Evolutionary conservation across 441 rosid species (phyloP), one percentile per base, ranked within the genome.

Genomic region (Pelargonium fulgidum): DNA sequence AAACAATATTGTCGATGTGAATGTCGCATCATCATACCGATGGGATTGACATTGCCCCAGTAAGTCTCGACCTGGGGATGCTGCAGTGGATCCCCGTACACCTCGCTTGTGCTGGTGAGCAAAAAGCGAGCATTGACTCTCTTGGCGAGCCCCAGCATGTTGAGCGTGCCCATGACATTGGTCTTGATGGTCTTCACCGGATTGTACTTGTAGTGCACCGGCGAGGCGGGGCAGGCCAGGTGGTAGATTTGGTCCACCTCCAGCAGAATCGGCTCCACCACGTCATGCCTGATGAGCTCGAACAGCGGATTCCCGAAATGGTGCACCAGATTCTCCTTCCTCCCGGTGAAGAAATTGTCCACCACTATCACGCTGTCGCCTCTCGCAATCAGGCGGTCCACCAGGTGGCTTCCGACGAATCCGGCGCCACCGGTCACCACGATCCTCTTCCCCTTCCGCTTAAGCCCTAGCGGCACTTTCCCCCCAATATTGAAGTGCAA

Each of bases 21-120:
- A 14, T 22, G 20, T 56, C 36, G 11, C 33, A 6, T 33, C 16
- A 26, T 77, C 85, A 17, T 80, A 91, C 99, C 97, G 8, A 91
- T 93, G 13, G 99, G 99, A 71, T 94, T 94, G 52, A 92, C 99
- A 85, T 92, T 94, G 52, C 99, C 99, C 99, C 99, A 94, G 47
- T 92, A 94, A 79, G 78, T 85, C 81, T 94, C 99, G 1, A 80
- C 47, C 65, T 94, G 98, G 66, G 98, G 98, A 68, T 94, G 99
- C 6, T 87, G 75, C 47, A 92, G 90, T 54, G 98, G 61, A 14
- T 54, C 61, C 2, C 61, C 61, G 17, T 54, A 54, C 6, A 54
- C 61, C 61, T 54, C 61, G 7, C 61, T 54, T 1, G 61, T 54
- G 17, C 61, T 54, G 11, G 61, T 54, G 24, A 54, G 16, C 61